These are phyloP conservation scores for Trametes cinnabarina DNA, from an alignment of 768 basidiomycete genomes.

Conservation along the genomic window DNA sequence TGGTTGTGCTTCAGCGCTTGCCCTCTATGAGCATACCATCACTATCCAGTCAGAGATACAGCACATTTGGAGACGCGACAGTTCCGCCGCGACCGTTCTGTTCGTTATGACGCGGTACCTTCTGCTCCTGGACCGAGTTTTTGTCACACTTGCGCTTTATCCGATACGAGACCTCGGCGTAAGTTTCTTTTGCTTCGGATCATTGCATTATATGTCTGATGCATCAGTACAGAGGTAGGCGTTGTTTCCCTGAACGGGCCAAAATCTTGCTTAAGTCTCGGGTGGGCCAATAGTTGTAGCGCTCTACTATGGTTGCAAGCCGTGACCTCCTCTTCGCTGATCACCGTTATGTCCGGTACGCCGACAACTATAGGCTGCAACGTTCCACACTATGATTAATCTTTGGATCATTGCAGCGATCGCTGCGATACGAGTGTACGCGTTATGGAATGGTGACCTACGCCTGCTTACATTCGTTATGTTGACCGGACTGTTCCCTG, in stretches of 20 bases:
- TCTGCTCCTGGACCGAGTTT: slow-evolving; percentile 15
- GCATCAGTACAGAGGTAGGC: too few relatives aligned
- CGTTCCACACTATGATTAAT: background rate
- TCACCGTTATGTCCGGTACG: slow-evolving; percentile 2
- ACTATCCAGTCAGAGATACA: slow-evolving; percentile 15
- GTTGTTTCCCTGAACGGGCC: too few relatives aligned
- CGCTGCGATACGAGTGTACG: slow-evolving; percentile 19
- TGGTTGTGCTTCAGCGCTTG: background rate
- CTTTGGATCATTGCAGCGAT: background rate
- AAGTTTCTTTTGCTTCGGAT: background rate
- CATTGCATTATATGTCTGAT: too few relatives aligned
- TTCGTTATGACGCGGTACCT: slow-evolving; percentile 18
- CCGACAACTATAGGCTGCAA: background rate
- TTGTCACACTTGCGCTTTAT: slow-evolving; percentile 4
- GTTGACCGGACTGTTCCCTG: slow-evolving; percentile 15
- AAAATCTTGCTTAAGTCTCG: too few relatives aligned
- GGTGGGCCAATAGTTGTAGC: slow-evolving; percentile 4
- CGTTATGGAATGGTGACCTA: slow-evolving; percentile 7
- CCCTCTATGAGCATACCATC: slow-evolving; percentile 17
- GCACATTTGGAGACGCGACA: slow-evolving; percentile 16
- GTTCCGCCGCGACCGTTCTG: slow-evolving; percentile 8
- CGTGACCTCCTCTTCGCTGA: background rate
- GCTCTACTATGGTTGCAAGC: slow-evolving; percentile 2
- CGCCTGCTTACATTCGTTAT: background rate
- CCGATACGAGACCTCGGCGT: background rate